These are phyloP conservation scores for Arachnopeziza araneosa DNA, from an alignment of 2,329 filamentous ascomycete species.

Conservation along the genomic window DNA sequence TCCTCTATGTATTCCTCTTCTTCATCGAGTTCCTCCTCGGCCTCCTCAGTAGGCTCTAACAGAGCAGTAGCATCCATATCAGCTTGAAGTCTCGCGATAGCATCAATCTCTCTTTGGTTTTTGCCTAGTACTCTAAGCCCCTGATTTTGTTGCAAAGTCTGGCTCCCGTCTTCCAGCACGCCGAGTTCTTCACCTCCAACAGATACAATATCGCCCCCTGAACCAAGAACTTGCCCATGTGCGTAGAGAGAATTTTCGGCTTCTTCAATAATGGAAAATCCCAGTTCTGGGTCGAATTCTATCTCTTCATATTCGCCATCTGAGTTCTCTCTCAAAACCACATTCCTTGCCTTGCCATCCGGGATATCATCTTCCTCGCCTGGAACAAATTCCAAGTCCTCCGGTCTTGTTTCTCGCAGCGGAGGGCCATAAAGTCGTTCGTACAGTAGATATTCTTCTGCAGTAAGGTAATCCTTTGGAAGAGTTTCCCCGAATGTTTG, in stretches of 20 bases:
- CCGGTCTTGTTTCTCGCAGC: conserved; percentile 52
- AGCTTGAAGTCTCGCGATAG: conserved; percentile 25
- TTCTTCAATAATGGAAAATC: conserved; percentile 29
- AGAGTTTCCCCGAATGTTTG: conserved; percentile 72
- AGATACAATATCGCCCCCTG: neutral
- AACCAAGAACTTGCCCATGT: neutral
- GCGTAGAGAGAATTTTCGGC: neutral
- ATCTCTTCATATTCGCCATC: conserved; percentile 59
- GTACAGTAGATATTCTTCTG: conserved; percentile 70
- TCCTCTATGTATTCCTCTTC: conserved; percentile 18
- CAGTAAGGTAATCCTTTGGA: conserved; percentile 63
- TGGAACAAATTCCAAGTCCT: conserved; percentile 46
- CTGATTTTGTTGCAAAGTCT: conserved; percentile 2
- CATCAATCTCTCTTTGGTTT: conserved; percentile 30
- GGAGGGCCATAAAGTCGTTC: conserved; percentile 77
- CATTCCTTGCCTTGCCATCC: conserved; percentile 38
- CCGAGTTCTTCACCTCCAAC: neutral
- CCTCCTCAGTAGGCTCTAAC: conserved; percentile 15
- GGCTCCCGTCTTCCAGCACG: neutral
- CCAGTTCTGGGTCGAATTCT: conserved; percentile 31
- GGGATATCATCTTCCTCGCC: conserved; percentile 38
- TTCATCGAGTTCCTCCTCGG: conserved; percentile 26
- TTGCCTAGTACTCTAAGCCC: conserved; percentile 20
- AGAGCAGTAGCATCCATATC: conserved; percentile 31
- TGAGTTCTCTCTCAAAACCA: conserved; percentile 49